Evolutionary conservation across 441 rosid genomes (phyloP).

Genomic region (Pelargonium citronellum): DNA sequence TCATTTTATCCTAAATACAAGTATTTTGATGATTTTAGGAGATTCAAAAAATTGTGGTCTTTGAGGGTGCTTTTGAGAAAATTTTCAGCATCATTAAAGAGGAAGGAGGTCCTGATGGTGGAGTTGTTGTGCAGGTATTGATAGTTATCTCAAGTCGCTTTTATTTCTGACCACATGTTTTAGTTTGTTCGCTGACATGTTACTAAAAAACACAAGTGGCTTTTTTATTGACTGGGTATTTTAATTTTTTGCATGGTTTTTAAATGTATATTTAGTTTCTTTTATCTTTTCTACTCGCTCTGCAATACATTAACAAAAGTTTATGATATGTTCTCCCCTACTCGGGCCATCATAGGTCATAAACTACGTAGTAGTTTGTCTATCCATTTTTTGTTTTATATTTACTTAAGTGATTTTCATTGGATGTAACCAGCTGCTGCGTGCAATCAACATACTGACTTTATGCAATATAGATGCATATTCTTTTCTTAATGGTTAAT

Average conservation of each 20-base stretch:
- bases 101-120: conserved; percentile 98
- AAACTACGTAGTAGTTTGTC: too few relatives aligned
- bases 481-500: too few relatives aligned
- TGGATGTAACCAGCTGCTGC: too few relatives aligned
- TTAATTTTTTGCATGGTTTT: not conserved
- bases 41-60: conserved; percentile 95
- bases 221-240: too few relatives aligned
- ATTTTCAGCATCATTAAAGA: conserved; percentile 83
- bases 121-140: conserved; percentile 95
- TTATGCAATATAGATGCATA: too few relatives aligned
- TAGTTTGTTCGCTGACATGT: conserved; percentile 9
- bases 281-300: not conserved
- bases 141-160: not conserved
- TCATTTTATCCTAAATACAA: conserved; percentile 20
- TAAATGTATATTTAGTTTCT: not conserved
- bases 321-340: too few relatives aligned
- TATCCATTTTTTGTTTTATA: too few relatives aligned
- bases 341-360: too few relatives aligned
- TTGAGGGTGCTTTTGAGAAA: conserved; percentile 96
- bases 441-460: too few relatives aligned
- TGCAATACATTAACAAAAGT: too few relatives aligned
- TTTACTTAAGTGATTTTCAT: too few relatives aligned
- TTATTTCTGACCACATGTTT: not conserved
- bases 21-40: conserved; percentile 45
- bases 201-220: not conserved